A percentile compares a stretch with the other conserved stretches of the same genome.
Evolutionary conservation across 257 asterid genomes (phyloP).

Genomic region (Nicotiana noctiflora): DNA sequence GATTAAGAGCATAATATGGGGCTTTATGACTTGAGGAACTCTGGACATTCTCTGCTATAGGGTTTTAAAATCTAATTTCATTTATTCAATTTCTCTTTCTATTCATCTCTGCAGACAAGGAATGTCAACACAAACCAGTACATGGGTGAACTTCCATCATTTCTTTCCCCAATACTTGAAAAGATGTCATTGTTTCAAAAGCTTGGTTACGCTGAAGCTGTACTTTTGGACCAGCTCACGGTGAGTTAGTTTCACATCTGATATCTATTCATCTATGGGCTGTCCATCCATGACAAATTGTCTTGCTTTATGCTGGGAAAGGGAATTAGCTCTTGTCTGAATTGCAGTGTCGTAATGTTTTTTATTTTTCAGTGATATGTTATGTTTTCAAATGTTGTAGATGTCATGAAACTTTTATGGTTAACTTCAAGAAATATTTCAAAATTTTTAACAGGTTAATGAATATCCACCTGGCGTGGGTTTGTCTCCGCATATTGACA

Average conservation of each 20-base stretch:
- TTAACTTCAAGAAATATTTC: background rate
- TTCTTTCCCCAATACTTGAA: conserved; percentile 52
- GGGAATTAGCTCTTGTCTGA: conserved; percentile 2
- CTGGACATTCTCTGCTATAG: background rate
- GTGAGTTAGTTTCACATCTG: conserved; percentile 31
- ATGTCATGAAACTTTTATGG: background rate
- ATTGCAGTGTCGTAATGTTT: background rate
- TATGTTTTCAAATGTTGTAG: background rate
- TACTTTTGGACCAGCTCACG: conserved; percentile 71
- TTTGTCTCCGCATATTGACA: conserved; percentile 91
- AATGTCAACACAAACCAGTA: conserved; percentile 66
- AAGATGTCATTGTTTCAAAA: conserved; percentile 45
- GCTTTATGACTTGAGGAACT: background rate
- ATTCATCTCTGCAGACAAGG: conserved; percentile 53
- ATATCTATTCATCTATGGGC: background rate
- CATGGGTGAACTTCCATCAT: conserved; percentile 83
- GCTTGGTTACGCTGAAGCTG: conserved; percentile 32
- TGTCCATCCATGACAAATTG: background rate
- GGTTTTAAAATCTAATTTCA: background rate
- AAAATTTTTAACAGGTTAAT: conserved; percentile 56
- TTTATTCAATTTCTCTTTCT: background rate
- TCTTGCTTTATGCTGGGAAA: conserved; percentile 1
- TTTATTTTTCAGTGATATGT: background rate
- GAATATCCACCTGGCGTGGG: conserved; percentile 96
- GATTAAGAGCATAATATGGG: background rate